Evolutionary conservation across 208 protist species (phyloP).

Genomic region (Acanthamoeba healyi): DNA sequence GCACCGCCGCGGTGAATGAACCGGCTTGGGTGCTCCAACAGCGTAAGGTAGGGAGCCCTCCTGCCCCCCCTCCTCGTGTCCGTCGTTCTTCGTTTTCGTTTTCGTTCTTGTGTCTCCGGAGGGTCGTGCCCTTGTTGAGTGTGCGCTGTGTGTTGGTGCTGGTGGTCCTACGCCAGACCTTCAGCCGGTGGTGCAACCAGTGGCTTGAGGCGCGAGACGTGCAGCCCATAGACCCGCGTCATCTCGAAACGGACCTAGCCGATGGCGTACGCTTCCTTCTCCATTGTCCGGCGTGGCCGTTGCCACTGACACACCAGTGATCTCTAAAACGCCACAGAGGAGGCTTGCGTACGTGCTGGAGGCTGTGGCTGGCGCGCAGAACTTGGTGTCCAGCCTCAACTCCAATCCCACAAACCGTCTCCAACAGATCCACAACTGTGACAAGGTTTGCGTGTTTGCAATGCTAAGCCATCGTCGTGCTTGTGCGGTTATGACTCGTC

Average conservation of each 20-base stretch:
- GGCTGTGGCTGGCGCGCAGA: neutral
- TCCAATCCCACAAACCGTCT: neutral
- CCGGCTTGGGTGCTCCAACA: neutral
- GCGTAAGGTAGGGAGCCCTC: neutral
- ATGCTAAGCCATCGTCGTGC: neutral
- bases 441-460: neutral
- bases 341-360: neutral
- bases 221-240: neutral
- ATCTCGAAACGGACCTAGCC: neutral
- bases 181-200: slow-evolving; percentile 24
- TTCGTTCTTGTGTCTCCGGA: neutral
- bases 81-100: neutral
- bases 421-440: neutral
- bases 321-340: neutral
- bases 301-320: no score
- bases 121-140: neutral
- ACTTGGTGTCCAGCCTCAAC: neutral
- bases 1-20: neutral
- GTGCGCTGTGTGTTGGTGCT: neutral
- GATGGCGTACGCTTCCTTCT: neutral
- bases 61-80: neutral
- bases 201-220: neutral
- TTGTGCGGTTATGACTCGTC: neutral
- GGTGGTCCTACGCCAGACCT: neutral
- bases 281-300: no score